A percentile compares a stretch with the other conserved stretches of the same genome.
phyloP scores from a whole-genome alignment of 1,284 basidiomycete genomes.

The Sphaerobolus stellatus region DNA sequence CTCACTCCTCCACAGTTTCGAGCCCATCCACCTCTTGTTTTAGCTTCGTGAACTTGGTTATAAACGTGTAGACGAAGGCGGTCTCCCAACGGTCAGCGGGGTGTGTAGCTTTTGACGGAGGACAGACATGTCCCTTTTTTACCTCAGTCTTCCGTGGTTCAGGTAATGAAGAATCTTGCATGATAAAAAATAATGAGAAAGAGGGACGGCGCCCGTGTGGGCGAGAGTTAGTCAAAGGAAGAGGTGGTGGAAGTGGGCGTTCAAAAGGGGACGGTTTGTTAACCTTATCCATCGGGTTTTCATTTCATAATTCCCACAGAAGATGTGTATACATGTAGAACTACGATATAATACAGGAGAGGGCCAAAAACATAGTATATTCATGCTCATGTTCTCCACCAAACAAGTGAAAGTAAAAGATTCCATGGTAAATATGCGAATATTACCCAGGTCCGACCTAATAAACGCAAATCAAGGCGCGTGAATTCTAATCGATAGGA shows the following conservation, averaged over 20 bases:
- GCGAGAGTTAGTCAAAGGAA: constrained; percentile 1
- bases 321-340: neutral
- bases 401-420: constrained; percentile 14
- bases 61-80: constrained; percentile 79
- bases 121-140: constrained; percentile 69
- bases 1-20: constrained; percentile 77
- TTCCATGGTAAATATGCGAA: constrained; percentile 24
- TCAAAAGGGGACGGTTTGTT: constrained; percentile 6
- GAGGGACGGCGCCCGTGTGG: neutral
- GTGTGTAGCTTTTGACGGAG: constrained; percentile 67
- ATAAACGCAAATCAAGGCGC: constrained; percentile 13
- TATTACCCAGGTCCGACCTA: constrained; percentile 28
- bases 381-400: constrained; percentile 3
- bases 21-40: constrained; percentile 72
- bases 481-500: constrained; percentile 1
- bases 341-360: constrained; percentile 1
- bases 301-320: constrained; percentile 11
- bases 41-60: constrained; percentile 74
- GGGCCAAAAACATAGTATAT: constrained; percentile 6
- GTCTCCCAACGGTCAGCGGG: constrained; percentile 81
- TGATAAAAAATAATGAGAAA: neutral
- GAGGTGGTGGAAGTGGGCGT: constrained; percentile 12
- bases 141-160: constrained; percentile 29
- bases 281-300: constrained; percentile 15
- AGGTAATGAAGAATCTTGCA: neutral